Conservation (phyloP, 2,329 filamentous ascomycete species). For the Chalara sp. region DNA sequence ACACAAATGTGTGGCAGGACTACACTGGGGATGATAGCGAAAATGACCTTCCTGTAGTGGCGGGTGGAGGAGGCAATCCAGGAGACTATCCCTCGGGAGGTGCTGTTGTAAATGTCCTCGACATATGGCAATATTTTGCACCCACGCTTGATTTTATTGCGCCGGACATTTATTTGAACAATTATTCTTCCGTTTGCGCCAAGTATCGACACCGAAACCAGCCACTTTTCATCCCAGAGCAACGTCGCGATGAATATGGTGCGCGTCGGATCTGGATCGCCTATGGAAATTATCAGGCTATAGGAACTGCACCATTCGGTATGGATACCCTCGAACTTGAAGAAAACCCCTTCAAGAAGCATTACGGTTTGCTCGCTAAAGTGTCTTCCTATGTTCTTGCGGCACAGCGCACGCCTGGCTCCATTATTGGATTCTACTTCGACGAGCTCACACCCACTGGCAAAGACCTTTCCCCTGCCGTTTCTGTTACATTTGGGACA, state of each 20-base stretch:
- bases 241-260: conserved; percentile 36
- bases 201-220: conserved; percentile 32
- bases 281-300: conserved; percentile 27
- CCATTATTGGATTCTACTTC: conserved; percentile 36
- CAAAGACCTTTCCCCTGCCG: conserved; percentile 24
- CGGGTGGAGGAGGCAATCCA: conserved; percentile 35
- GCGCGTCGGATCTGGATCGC: conserved; percentile 32
- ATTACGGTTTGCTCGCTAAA: conserved; percentile 34
- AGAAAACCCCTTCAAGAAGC: conserved; percentile 27
- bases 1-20: conserved; percentile 41
- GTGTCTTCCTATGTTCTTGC: conserved; percentile 31
- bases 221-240: conserved; percentile 33
- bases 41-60: conserved; percentile 30
- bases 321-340: conserved; percentile 30
- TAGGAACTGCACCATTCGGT: conserved; percentile 31
- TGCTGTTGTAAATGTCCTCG: conserved; percentile 33
- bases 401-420: conserved; percentile 29
- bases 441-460: conserved; percentile 28
- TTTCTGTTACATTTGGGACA: conserved; percentile 23
- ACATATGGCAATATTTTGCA: conserved; percentile 37
- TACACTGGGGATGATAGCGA: conserved; percentile 29
- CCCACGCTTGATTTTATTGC: conserved; percentile 38
- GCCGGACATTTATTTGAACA: conserved; percentile 41
- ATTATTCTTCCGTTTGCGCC: conserved; percentile 33
- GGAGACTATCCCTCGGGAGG: conserved; percentile 43